Base-by-base conservation (phyloP, 768 basidiomycete species). In the Leccinum obscurum region DNA sequence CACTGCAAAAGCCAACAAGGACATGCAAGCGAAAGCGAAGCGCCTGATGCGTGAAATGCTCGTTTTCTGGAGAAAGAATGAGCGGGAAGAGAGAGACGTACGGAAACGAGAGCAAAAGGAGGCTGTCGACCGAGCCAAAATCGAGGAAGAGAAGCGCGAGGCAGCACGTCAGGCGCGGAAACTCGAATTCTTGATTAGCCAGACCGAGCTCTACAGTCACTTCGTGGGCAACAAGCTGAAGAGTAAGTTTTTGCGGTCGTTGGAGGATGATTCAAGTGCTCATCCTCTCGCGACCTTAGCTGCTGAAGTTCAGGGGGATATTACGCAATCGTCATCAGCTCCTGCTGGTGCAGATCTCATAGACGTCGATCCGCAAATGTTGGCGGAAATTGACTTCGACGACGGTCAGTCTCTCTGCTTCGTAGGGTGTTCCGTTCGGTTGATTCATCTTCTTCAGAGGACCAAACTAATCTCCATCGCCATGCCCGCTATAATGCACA, bases 191-290 rank as follows among this genome's bases (percentile, higher is more conserved):
- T 80, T 99, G 75, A 95, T 99, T 74, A 98, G 93, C 60, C 96
- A 98, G 76, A 98, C 97, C 4, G 97, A 99, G 73, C 83, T 98
- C 8, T 99, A 98, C 76, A 95, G 93, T 65, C 97, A 99, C 78
- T 98, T 99, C 82, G 95, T 99, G 60, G 96, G 96, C 34, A 97
- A 88, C 76, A 98, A 98, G 77, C 83, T 93, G 56, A 92, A 92
- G 74, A 93, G 92, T 92, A 74, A 67, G 87, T 76, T 22, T 37
- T 44, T 39, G 6, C 61, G 49, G 49, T 46, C 57, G 32, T 52
- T 26, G 48, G 59, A 63, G 64, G 65, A 61, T 62, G 64, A 60
- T 54, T 52, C 54, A 56, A 58, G 17, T 59, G 28, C 48, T 62
- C 53, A 64, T 65, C 58, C 56, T 64, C 55, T 60, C 46, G 48